These are phyloP conservation scores for Fusarium oligoseptatum DNA, from an alignment of 2,329 filamentous ascomycete genomes.

Conservation along the genomic window DNA sequence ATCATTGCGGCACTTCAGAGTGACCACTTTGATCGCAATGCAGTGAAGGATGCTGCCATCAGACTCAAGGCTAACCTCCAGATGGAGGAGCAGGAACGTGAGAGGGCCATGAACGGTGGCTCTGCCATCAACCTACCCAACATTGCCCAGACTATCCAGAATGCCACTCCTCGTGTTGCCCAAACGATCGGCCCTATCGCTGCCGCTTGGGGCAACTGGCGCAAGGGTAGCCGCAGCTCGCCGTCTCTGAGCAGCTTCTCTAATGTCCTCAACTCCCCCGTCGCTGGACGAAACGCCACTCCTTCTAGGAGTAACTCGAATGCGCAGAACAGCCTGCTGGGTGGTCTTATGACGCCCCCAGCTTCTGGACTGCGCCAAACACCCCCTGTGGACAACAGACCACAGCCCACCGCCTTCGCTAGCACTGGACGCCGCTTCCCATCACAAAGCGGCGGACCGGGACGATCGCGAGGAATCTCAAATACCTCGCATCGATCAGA, in stretches of 20 bases:
- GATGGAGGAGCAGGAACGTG: conserved; percentile 97
- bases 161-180: conserved; percentile 84
- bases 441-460: conserved; percentile 53
- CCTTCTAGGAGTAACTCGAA: conserved; percentile 70
- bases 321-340: conserved; percentile 73
- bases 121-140: conserved; percentile 78
- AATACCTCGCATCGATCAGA: conserved; percentile 47
- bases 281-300: conserved; percentile 60
- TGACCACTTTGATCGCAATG: conserved; percentile 81
- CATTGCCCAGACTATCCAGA: conserved; percentile 82
- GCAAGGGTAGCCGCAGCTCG: conserved; percentile 75
- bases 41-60: conserved; percentile 90
- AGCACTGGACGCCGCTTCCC: conserved; percentile 71
- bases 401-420: conserved; percentile 72
- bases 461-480: conserved; percentile 47
- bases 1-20: conserved; percentile 85
- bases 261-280: conserved; percentile 60
- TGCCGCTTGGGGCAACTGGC: conserved; percentile 98
- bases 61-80: conserved; percentile 93
- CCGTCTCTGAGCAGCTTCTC: conserved; percentile 63
- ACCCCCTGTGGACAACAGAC: conserved; percentile 57
- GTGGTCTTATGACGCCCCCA: conserved; percentile 91
- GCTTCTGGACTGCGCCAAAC: conserved; percentile 78
- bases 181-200: conserved; percentile 82
- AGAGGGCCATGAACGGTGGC: conserved; percentile 81